A percentile compares a stretch with the other conserved stretches of the same genome.
Conservation (phyloP, 148 eudicot species). For the Rhododendron ferrugineum region DNA sequence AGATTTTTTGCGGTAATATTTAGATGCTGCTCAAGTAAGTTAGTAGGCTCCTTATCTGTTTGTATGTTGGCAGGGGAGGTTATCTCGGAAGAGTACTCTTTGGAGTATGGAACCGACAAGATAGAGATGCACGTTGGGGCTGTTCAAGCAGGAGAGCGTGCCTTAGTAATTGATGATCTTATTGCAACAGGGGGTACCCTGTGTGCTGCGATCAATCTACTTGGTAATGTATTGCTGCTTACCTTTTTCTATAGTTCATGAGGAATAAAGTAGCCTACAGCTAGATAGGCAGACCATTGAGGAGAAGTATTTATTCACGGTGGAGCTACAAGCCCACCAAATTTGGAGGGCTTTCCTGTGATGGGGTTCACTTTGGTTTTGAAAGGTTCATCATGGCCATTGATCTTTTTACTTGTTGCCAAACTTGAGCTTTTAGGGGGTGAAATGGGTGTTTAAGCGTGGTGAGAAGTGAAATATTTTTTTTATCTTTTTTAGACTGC, state of each 20-base stretch:
- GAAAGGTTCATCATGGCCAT: neutral
- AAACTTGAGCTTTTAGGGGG: neutral
- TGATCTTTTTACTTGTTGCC: neutral
- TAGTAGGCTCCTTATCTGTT: neutral
- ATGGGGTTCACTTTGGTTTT: neutral
- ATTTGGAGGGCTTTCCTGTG: neutral
- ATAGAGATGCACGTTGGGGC: slow-evolving; percentile 99
- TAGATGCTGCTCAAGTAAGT: neutral
- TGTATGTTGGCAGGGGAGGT: slow-evolving; percentile 61
- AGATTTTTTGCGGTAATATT: neutral
- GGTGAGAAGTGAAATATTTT: neutral
- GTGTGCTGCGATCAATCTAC: slow-evolving; percentile 73
- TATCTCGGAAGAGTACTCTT: slow-evolving; percentile 82
- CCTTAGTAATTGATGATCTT: slow-evolving; percentile 82
- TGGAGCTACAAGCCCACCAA: neutral
- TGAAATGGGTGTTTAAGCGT: neutral
- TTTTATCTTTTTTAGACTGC: neutral
- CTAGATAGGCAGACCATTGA: neutral
- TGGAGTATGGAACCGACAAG: slow-evolving; percentile 91
- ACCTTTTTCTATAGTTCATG: neutral
- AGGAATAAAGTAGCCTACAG: neutral
- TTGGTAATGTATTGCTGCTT: slow-evolving; percentile 42
- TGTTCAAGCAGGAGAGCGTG: slow-evolving; percentile 86
- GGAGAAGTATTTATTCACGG: neutral
- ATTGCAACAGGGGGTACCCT: slow-evolving; percentile 97